Conservation (phyloP, 2,329 filamentous ascomycete genomes). For the Penicillium sp. region DNA sequence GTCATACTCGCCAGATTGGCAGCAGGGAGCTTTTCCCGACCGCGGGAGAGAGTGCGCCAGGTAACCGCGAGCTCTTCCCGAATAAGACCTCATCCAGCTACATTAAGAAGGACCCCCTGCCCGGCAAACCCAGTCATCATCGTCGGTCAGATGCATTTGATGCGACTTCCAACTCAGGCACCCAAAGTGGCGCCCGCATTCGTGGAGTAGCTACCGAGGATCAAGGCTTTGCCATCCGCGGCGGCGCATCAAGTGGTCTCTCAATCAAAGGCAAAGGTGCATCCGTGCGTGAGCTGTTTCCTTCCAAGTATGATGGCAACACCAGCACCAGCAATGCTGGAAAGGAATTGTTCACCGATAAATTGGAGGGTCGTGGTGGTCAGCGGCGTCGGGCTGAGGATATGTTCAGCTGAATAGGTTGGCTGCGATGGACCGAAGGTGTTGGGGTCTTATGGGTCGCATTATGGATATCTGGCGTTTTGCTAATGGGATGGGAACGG, state of each 20-base stretch:
- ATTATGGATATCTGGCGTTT: slow-evolving; percentile 19
- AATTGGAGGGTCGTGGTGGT: slow-evolving; percentile 55
- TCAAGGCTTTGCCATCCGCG: slow-evolving; percentile 39
- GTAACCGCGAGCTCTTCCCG: slow-evolving; percentile 48
- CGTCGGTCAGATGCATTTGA: slow-evolving; percentile 52
- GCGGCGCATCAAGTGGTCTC: slow-evolving; percentile 51
- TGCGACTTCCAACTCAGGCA: slow-evolving; percentile 38
- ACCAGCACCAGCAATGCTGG: slow-evolving; percentile 51
- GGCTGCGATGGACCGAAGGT: not conserved
- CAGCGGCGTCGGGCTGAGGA: slow-evolving; percentile 68
- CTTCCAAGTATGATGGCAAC: slow-evolving; percentile 50
- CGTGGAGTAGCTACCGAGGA: slow-evolving; percentile 56
- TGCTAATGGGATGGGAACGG: slow-evolving; percentile 3
- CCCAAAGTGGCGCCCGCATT: slow-evolving; percentile 52
- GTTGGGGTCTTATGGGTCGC: slow-evolving; percentile 9
- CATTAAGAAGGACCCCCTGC: slow-evolving; percentile 58
- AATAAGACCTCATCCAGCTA: slow-evolving; percentile 43
- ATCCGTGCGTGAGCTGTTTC: slow-evolving; percentile 66
- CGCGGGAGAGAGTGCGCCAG: slow-evolving; percentile 25
- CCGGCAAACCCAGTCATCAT: slow-evolving; percentile 46
- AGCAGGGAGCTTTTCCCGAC: slow-evolving; percentile 60
- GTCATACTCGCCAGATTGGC: slow-evolving; percentile 35
- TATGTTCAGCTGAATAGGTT: slow-evolving; percentile 57
- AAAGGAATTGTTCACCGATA: slow-evolving; percentile 67
- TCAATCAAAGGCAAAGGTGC: slow-evolving; percentile 67